A percentile compares a stretch with the other conserved stretches of the same genome.
phyloP scores from a whole-genome alignment of 768 basidiomycete species.

The Serendipita sp. region DNA sequence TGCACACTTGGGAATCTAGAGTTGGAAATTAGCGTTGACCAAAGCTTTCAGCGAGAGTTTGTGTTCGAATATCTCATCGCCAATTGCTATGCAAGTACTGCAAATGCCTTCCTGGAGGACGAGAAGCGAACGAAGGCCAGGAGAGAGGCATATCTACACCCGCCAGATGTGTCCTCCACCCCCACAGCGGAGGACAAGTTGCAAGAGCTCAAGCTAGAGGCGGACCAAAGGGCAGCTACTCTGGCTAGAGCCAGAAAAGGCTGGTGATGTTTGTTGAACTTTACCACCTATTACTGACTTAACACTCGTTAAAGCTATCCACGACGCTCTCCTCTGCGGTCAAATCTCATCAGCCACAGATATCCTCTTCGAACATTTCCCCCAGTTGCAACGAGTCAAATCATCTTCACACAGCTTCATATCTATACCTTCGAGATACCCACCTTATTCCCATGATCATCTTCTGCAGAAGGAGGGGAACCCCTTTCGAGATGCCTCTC shows the following conservation, averaged over 20 bases:
- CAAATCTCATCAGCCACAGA: neutral
- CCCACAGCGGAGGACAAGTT: neutral
- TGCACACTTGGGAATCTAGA: too few species aligned
- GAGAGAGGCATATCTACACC: neutral
- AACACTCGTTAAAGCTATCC: neutral
- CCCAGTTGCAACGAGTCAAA: neutral
- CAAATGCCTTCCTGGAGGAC: neutral
- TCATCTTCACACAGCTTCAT: neutral
- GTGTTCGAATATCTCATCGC: neutral
- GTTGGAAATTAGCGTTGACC: too few species aligned
- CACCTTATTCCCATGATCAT: neutral
- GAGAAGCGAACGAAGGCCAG: neutral
- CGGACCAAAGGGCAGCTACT: too few species aligned
- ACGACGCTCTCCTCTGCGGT: neutral
- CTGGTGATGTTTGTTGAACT: too few species aligned
- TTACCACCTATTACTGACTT: too few species aligned
- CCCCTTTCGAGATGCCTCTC: neutral
- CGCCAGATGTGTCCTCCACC: neutral
- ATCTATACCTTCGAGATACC: neutral
- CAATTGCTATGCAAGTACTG: neutral
- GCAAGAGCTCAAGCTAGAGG: neutral
- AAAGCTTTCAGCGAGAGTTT: neutral
- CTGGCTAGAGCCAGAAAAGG: too few species aligned
- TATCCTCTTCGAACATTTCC: neutral
- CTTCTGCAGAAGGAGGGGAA: neutral